These are phyloP conservation scores for Hericium alpestre DNA, from an alignment of 768 basidiomycete species.

Conservation along the genomic window DNA sequence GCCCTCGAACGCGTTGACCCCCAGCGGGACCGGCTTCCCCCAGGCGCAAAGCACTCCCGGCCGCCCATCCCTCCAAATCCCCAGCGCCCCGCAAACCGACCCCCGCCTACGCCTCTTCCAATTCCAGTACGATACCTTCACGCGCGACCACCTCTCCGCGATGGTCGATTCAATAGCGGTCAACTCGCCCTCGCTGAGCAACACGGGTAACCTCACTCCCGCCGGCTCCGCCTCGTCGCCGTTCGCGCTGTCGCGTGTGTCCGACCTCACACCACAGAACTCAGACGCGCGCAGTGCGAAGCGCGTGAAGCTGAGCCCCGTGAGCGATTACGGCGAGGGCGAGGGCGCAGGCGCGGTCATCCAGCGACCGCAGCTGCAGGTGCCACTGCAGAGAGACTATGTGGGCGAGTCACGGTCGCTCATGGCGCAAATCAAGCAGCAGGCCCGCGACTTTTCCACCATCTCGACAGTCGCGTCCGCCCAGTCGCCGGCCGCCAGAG, in stretches of 20 bases:
- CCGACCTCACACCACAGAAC: conserved; percentile 33
- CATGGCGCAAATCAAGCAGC: conserved; percentile 66
- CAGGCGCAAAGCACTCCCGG: conserved; percentile 56
- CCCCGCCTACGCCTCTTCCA: conserved; percentile 81
- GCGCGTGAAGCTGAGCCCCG: conserved; percentile 68
- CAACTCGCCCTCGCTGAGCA: conserved; percentile 52
- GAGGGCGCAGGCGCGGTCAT: conserved; percentile 36
- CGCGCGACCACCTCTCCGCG: conserved; percentile 85
- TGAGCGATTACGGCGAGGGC: conserved; percentile 45
- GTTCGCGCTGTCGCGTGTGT: conserved; percentile 36
- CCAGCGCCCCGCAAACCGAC: conserved; percentile 40
- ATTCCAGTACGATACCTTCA: conserved; percentile 93
- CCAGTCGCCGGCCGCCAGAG: conserved; percentile 17
- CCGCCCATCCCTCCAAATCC: conserved; percentile 22
- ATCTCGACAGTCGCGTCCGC: conserved; percentile 49
- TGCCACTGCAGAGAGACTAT: conserved; percentile 48
- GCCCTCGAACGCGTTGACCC: conserved; percentile 16
- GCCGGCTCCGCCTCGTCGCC: conserved; percentile 34
- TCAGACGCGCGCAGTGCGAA: conserved; percentile 61
- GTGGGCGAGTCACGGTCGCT: conserved; percentile 67
- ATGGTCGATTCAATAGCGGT: conserved; percentile 92
- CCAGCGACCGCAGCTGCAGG: conserved; percentile 27
- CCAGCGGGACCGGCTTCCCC: conserved; percentile 19
- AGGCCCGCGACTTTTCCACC: conserved; percentile 68
- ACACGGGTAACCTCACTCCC: conserved; percentile 26